These are phyloP conservation scores for Fusarium sp. DNA, from an alignment of 2,329 filamentous ascomycete genomes.

Conservation along the genomic window DNA sequence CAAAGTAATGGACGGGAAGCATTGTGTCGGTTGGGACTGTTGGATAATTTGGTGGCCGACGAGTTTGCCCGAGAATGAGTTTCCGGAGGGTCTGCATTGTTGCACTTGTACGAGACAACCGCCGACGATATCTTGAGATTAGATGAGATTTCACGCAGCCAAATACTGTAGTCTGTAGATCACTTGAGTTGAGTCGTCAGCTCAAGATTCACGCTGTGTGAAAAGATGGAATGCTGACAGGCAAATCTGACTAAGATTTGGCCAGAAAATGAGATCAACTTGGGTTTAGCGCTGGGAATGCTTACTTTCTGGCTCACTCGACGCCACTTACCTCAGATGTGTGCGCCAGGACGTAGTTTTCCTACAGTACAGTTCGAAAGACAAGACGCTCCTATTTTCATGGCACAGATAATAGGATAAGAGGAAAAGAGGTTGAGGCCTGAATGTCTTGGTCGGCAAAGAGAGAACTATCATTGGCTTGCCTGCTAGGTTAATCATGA, in stretches of 20 bases:
- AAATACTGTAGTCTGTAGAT: neutral
- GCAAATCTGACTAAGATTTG: neutral
- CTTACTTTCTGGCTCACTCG: neutral
- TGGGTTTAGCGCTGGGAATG: neutral
- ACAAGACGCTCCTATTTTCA: too few species aligned
- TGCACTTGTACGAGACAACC: neutral
- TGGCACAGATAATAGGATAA: too few species aligned
- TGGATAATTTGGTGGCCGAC: neutral
- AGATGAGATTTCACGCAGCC: neutral
- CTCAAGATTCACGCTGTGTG: neutral
- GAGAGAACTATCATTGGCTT: too few species aligned
- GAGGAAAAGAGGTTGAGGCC: too few species aligned
- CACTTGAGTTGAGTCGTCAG: neutral
- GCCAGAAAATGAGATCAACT: neutral
- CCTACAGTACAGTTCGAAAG: too few species aligned
- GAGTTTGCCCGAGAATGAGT: slow-evolving; percentile 11
- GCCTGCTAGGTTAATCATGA: too few species aligned
- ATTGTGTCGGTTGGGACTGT: slow-evolving; percentile 15
- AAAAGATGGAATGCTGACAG: neutral
- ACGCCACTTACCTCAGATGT: neutral
- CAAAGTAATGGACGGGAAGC: slow-evolving; percentile 17
- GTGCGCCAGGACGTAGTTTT: neutral
- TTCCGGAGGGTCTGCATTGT: slow-evolving; percentile 1
- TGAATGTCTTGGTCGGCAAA: too few species aligned
- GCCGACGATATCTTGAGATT: neutral